Conservation (phyloP, 2,329 filamentous ascomycete genomes). For the Biscogniauxia mediterranea region DNA sequence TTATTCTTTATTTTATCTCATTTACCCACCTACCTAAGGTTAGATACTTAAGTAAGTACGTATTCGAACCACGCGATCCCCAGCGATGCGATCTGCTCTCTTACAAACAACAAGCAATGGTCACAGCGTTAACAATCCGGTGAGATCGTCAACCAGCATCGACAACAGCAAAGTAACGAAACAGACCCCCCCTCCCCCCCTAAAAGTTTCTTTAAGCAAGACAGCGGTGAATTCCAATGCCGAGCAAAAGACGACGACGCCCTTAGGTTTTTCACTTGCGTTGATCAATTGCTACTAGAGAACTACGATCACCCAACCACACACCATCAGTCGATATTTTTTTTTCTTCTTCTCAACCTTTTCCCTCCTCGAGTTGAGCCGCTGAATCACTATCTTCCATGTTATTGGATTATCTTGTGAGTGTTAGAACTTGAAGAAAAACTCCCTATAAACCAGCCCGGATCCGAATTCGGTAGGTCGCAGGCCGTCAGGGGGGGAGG, state of each 20-base stretch:
- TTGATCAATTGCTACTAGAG: background rate
- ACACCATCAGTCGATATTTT: background rate
- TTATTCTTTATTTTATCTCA: background rate
- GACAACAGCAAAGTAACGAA: background rate
- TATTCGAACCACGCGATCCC: background rate
- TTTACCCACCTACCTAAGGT: no score
- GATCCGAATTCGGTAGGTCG: background rate
- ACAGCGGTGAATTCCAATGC: background rate
- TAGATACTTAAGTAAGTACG: no score
- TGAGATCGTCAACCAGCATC: background rate
- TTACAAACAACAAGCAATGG: background rate
- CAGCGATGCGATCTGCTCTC: background rate
- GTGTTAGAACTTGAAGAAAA: no score
- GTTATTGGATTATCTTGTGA: no score
- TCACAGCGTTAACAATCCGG: background rate
- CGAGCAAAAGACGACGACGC: background rate
- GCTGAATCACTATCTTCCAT: background rate
- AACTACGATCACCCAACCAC: background rate
- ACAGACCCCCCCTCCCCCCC: background rate
- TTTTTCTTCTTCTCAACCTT: background rate
- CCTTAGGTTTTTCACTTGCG: background rate
- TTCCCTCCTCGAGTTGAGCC: background rate
- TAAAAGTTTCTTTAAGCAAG: background rate
- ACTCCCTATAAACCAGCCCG: background rate
- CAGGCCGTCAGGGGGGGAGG: background rate